Conservation (phyloP, 2,329 filamentous ascomycete species). For the Kalmusia sp. region DNA sequence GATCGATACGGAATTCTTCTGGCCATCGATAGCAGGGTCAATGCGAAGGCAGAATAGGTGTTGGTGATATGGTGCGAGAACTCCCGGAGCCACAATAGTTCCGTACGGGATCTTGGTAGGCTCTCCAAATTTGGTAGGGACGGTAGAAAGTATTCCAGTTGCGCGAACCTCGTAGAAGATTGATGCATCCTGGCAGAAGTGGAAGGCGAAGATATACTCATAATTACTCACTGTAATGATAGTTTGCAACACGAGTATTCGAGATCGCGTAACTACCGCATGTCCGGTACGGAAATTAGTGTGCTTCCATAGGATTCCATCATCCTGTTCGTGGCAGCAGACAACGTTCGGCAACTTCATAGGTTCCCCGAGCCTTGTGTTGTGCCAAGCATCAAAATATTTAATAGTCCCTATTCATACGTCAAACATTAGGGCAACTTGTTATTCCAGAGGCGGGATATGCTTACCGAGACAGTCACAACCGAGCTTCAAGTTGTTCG, state of each 20-base stretch:
- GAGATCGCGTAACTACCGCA: constrained; percentile 26
- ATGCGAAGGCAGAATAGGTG: constrained; percentile 55
- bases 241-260: constrained; percentile 32
- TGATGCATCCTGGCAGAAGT: constrained; percentile 50
- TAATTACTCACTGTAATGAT: constrained; percentile 38
- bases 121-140: constrained; percentile 44
- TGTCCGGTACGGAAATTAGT: constrained; percentile 33
- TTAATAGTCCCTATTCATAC: constrained; percentile 38
- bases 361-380: constrained; percentile 42
- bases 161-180: constrained; percentile 53
- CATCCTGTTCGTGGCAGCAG: constrained; percentile 68
- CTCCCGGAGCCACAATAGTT: constrained; percentile 50
- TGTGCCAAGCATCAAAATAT: constrained; percentile 52
- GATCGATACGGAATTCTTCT: constrained; percentile 40
- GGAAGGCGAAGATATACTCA: constrained; percentile 48
- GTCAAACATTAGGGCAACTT: neutral
- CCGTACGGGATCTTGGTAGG: constrained; percentile 42
- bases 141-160: constrained; percentile 52
- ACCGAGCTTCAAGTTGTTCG: constrained; percentile 52
- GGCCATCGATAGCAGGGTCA: constrained; percentile 51
- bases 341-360: constrained; percentile 51
- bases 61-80: constrained; percentile 54
- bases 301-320: constrained; percentile 38
- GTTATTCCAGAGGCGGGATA: neutral
- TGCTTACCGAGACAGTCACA: constrained; percentile 52